Conservation (phyloP, 2,329 filamentous ascomycete genomes). For the Zymoseptoria brevis region DNA sequence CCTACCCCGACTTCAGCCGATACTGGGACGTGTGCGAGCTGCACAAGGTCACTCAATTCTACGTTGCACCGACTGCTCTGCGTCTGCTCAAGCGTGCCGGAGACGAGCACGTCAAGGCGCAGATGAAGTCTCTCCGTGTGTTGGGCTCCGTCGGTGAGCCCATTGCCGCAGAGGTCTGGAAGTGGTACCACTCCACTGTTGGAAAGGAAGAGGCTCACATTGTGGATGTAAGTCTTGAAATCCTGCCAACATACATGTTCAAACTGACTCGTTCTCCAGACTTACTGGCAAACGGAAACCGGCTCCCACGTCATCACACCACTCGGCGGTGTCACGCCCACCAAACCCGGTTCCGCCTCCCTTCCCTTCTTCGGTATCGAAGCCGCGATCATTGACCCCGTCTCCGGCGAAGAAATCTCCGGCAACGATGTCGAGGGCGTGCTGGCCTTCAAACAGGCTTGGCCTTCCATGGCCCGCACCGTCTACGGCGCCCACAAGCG, state of each 20-base stretch:
- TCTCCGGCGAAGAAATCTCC: conserved; percentile 84
- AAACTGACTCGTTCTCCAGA: conserved; percentile 47
- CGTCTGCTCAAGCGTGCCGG: conserved; percentile 91
- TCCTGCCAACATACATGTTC: not conserved
- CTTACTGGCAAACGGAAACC: conserved; percentile 99
- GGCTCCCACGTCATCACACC: conserved; percentile 94
- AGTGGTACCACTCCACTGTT: conserved; percentile 96
- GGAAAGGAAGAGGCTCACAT: conserved; percentile 90
- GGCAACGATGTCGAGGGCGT: conserved; percentile 98
- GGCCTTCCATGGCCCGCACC: conserved; percentile 97
- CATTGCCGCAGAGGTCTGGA: conserved; percentile 97
- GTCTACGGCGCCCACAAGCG: conserved; percentile 97
- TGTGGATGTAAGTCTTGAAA: conserved; percentile 69
- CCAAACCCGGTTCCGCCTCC: conserved; percentile 92
- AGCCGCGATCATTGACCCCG: conserved; percentile 92
- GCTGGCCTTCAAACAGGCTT: conserved; percentile 91
- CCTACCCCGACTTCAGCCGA: conserved; percentile 93
- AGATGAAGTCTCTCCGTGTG: conserved; percentile 83
- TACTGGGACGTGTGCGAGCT: conserved; percentile 99
- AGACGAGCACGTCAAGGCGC: conserved; percentile 79
- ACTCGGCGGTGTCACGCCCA: conserved; percentile 84
- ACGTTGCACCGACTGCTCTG: conserved; percentile 91
- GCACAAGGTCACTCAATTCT: conserved; percentile 94
- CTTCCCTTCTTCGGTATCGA: conserved; percentile 98
- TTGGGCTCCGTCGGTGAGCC: conserved; percentile 94